phyloP scores from a whole-genome alignment of 73 alveolate species.

The Diophrys appendiculata region DNA sequence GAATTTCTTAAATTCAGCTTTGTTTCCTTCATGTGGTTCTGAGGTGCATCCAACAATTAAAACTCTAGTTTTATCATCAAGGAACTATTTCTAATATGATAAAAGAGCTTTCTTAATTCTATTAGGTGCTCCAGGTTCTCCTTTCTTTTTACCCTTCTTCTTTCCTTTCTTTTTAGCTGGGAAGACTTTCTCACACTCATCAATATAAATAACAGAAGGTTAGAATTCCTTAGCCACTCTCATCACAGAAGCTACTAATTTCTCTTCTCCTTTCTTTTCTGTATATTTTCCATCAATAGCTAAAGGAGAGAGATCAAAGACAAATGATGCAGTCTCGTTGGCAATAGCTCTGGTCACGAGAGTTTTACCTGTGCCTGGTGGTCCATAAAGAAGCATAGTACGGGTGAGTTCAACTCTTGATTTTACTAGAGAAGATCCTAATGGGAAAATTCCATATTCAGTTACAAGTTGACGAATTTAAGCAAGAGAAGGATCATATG shows the following conservation, averaged over 20 bases:
- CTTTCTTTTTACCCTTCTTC: slow-evolving; percentile 69
- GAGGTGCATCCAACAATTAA: slow-evolving; percentile 80
- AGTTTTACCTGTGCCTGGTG: slow-evolving; percentile 97
- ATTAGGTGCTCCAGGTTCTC: slow-evolving; percentile 63
- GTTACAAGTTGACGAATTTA: slow-evolving; percentile 73
- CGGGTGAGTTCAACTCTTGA: slow-evolving; percentile 65
- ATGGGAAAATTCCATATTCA: slow-evolving; percentile 74
- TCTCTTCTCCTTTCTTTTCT: slow-evolving; percentile 73
- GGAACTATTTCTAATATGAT: slow-evolving; percentile 67
- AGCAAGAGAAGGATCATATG: slow-evolving; percentile 84
- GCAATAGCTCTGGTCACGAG: slow-evolving; percentile 96
- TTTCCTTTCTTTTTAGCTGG: slow-evolving; percentile 77
- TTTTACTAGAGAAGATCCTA: slow-evolving; percentile 77
- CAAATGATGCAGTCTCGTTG: slow-evolving; percentile 87
- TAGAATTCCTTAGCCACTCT: slow-evolving; percentile 81
- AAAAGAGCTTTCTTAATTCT: slow-evolving; percentile 62
- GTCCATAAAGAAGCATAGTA: slow-evolving; percentile 91
- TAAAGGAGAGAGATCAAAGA: slow-evolving; percentile 83
- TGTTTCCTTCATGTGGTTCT: slow-evolving; percentile 63
- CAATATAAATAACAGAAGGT: slow-evolving; percentile 84
- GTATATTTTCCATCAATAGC: slow-evolving; percentile 62
- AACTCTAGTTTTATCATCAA: slow-evolving; percentile 75
- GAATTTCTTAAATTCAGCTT: slow-evolving; percentile 73
- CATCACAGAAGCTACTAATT: slow-evolving; percentile 76
- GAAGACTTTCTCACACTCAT: slow-evolving; percentile 86